Evolutionary conservation across 768 basidiomycete species (phyloP).

Genomic region (Collybia nuda): DNA sequence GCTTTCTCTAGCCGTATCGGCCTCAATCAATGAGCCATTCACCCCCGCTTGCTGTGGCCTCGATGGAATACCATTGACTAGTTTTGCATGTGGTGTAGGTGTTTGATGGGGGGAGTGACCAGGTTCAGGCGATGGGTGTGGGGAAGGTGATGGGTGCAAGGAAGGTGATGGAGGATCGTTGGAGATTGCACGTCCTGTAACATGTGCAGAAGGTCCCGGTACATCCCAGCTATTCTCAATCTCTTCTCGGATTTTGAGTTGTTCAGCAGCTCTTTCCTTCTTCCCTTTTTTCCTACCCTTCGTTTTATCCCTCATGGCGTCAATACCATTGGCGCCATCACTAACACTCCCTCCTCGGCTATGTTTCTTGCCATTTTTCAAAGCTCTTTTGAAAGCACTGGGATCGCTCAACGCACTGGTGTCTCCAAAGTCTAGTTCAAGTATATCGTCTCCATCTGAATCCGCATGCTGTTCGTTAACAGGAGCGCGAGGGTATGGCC

Average conservation of each 20-base stretch:
- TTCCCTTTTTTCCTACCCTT: constrained; percentile 31
- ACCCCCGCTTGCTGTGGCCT: constrained; percentile 15
- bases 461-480: constrained; percentile 31
- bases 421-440: constrained; percentile 76
- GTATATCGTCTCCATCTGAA: constrained; percentile 55
- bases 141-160: constrained; percentile 9
- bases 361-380: constrained; percentile 25
- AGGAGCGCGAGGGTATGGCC: constrained; percentile 63
- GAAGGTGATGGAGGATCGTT: constrained; percentile 13
- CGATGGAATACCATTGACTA: neutral
- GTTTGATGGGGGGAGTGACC: neutral
- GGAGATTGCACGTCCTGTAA: constrained; percentile 9
- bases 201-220: constrained; percentile 27
- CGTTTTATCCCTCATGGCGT: constrained; percentile 13
- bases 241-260: constrained; percentile 38
- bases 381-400: constrained; percentile 47
- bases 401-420: constrained; percentile 73
- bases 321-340: constrained; percentile 5
- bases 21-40: constrained; percentile 11
- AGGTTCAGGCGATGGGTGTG: neutral
- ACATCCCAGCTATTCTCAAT: constrained; percentile 67
- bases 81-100: neutral
- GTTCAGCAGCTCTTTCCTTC: constrained; percentile 42
- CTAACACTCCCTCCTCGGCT: neutral
- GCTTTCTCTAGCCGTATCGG: constrained; percentile 24